These are phyloP conservation scores for Galeopsis tetrahit DNA, from an alignment of 257 asterid genomes.

Conservation along the genomic window DNA sequence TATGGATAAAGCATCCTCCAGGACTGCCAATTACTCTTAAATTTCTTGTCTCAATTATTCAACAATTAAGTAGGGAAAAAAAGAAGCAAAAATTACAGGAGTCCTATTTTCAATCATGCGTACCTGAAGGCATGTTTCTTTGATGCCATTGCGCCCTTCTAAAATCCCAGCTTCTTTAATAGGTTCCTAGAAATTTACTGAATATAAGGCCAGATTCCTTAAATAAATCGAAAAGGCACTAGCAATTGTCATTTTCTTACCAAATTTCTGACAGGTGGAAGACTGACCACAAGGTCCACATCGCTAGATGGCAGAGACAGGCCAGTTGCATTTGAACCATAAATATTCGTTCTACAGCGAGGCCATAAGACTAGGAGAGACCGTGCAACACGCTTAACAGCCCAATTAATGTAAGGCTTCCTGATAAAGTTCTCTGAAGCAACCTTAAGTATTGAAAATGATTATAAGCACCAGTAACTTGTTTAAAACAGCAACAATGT, in stretches of 20 bases:
- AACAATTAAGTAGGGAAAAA: slow-evolving; percentile 6
- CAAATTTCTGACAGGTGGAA: slow-evolving; percentile 99
- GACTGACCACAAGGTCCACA: slow-evolving; percentile 97
- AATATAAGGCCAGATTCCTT: slow-evolving; percentile 25
- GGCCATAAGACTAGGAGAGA: slow-evolving; percentile 99
- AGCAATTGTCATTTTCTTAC: slow-evolving; percentile 50
- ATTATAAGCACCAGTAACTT: slow-evolving; percentile 32
- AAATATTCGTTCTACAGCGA: slow-evolving; percentile 91
- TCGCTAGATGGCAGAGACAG: slow-evolving; percentile 96
- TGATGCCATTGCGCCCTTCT: slow-evolving; percentile 99
- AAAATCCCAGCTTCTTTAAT: slow-evolving; percentile 99
- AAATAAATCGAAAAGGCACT: not conserved
- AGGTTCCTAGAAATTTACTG: slow-evolving; percentile 72
- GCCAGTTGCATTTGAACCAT: slow-evolving; percentile 97
- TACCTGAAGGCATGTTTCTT: slow-evolving; percentile 99
- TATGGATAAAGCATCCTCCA: slow-evolving; percentile 17
- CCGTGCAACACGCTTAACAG: slow-evolving; percentile 98
- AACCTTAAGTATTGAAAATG: slow-evolving; percentile 58
- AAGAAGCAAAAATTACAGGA: slow-evolving; percentile 17
- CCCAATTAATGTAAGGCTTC: slow-evolving; percentile 97
- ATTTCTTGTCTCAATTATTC: slow-evolving; percentile 22
- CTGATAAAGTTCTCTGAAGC: slow-evolving; percentile 82
- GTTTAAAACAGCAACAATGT: slow-evolving; percentile 25
- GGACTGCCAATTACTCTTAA: slow-evolving; percentile 15
- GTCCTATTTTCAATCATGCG: slow-evolving; percentile 27